Evolutionary conservation across 805 yeast genomes (phyloP).

Genomic region (Jamesozyma spencerorum): DNA sequence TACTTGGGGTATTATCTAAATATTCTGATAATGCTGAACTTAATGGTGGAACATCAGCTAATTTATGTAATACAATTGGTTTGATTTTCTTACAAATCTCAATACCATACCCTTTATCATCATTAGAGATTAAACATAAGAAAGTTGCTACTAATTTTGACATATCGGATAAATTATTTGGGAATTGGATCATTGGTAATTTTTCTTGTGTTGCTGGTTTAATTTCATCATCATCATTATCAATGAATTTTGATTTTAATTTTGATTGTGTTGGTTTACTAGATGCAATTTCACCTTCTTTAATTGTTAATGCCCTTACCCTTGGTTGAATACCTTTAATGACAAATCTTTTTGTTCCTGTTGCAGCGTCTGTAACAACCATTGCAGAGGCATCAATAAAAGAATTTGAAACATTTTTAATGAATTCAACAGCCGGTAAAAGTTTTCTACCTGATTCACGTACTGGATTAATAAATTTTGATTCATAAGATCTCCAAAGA

Average conservation of each 20-base stretch:
- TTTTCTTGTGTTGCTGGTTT: constrained; percentile 18
- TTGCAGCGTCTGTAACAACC: constrained; percentile 64
- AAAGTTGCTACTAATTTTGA: constrained; percentile 28
- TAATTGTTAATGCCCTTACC: constrained; percentile 41
- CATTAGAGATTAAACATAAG: constrained; percentile 27
- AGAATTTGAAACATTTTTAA: constrained; percentile 84
- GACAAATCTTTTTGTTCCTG: constrained; percentile 69
- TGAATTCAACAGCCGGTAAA: constrained; percentile 92
- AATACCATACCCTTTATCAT: constrained; percentile 21
- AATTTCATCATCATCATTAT: constrained; percentile 10
- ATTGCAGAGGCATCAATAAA: constrained; percentile 85
- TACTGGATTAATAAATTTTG: constrained; percentile 60
- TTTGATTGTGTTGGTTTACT: constrained; percentile 11
- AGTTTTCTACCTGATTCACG: constrained; percentile 47
- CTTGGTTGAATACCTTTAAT: constrained; percentile 94
- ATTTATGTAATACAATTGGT: constrained; percentile 23
- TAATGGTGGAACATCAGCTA: constrained; percentile 29
- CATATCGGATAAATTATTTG: constrained; percentile 24
- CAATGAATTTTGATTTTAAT: constrained; percentile 15
- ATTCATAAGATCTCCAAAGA: constrained; percentile 90
- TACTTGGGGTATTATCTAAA: constrained; percentile 24
- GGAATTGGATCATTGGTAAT: constrained; percentile 24
- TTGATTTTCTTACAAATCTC: constrained; percentile 23
- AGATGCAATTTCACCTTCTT: constrained; percentile 39
- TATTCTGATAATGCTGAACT: constrained; percentile 26